Conservation (phyloP, 345 rosid genomes). For the Cardamine chenopodiifolia region DNA sequence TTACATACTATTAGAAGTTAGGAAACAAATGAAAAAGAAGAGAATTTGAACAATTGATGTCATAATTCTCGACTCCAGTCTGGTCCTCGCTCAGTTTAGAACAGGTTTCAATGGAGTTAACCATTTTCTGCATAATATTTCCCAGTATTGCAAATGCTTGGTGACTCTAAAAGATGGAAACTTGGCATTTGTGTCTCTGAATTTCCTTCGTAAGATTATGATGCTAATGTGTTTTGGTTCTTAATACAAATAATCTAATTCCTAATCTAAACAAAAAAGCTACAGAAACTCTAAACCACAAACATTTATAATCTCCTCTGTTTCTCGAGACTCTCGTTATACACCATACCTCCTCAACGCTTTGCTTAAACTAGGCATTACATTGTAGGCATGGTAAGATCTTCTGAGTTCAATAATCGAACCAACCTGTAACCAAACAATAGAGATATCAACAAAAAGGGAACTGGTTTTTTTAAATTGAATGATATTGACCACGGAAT, state of each 20-base stretch:
- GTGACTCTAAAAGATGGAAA: constrained; percentile 3
- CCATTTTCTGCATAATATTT: background rate
- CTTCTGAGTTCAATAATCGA: constrained; percentile 94
- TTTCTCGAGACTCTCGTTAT: constrained; percentile 38
- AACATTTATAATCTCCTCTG: constrained; percentile 5
- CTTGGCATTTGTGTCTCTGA: background rate
- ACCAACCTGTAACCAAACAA: constrained; percentile 64
- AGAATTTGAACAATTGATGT: background rate
- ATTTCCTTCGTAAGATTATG: constrained; percentile 3
- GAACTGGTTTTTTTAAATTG: too few relatives aligned
- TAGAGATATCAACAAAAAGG: background rate
- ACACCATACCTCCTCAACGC: constrained; percentile 83
- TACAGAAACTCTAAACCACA: constrained; percentile 25
- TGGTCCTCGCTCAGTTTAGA: background rate
- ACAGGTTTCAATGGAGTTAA: background rate
- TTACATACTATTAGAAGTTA: background rate
- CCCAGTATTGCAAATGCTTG: constrained; percentile 4
- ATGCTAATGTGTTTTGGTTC: constrained; percentile 21
- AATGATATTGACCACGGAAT: background rate
- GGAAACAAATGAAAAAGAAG: background rate
- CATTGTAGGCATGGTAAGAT: constrained; percentile 95
- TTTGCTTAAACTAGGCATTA: constrained; percentile 94
- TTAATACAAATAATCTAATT: constrained; percentile 24
- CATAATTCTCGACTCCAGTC: background rate
- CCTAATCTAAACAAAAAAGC: constrained; percentile 27